A percentile compares a stretch with the other conserved stretches of the same genome.
These are phyloP conservation scores for Talinum fruticosum DNA, from an alignment of 148 eudicot species.

Conservation along the genomic window DNA sequence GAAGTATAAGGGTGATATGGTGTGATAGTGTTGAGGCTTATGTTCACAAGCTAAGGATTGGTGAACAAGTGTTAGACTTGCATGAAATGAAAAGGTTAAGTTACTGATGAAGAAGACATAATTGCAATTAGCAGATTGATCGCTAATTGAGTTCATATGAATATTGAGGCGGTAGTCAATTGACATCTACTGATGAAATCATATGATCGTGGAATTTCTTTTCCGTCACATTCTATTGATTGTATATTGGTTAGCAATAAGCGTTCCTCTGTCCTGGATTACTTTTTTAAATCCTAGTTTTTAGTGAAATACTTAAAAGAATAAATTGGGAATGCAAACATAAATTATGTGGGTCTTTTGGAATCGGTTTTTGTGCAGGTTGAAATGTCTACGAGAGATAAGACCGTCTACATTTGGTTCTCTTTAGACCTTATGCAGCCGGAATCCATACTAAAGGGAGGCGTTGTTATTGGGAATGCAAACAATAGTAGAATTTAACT, in stretches of 20 bases:
- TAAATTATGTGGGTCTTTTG: too few relatives aligned
- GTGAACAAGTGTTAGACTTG: background rate
- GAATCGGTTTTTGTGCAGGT: too few relatives aligned
- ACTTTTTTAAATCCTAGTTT: too few relatives aligned
- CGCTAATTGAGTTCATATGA: background rate
- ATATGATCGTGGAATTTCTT: background rate
- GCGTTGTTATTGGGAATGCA: background rate
- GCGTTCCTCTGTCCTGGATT: background rate
- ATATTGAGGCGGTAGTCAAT: background rate
- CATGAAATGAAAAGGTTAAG: background rate
- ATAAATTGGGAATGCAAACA: too few relatives aligned
- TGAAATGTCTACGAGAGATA: too few relatives aligned
- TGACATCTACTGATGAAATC: background rate
- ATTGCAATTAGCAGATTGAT: background rate
- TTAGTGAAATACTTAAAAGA: too few relatives aligned
- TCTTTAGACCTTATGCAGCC: too few relatives aligned
- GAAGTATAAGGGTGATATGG: background rate
- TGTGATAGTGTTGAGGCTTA: background rate
- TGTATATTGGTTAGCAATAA: background rate
- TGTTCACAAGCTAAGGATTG: background rate
- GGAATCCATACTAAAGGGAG: too few relatives aligned
- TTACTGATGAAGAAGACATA: background rate
- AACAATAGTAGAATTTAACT: background rate
- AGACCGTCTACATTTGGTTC: too few relatives aligned
- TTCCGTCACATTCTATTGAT: background rate